Evolutionary conservation across 371 early-diverging fungal species (phyloP).

Genomic region (Actinomortierella ambigua): DNA sequence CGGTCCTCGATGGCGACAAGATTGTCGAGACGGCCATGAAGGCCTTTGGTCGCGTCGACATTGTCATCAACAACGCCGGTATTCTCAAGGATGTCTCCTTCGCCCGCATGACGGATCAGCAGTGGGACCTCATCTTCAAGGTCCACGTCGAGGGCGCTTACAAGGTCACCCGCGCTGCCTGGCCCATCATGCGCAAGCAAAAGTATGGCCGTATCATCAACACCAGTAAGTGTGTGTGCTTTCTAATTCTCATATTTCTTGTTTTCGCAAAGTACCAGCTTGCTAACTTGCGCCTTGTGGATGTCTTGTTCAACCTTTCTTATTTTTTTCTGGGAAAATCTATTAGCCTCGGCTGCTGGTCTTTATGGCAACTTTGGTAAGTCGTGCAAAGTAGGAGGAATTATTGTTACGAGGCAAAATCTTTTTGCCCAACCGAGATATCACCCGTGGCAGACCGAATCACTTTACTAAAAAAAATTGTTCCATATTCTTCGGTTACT

Average conservation of each 20-base stretch:
- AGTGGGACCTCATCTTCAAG: constrained; percentile 93
- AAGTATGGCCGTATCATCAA: constrained; percentile 88
- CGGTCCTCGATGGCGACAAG: constrained; percentile 95
- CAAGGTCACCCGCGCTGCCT: constrained; percentile 95
- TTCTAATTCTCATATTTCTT: not conserved
- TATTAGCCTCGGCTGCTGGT: constrained; percentile 90
- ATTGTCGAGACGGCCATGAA: constrained; percentile 96
- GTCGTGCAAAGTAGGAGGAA: not conserved
- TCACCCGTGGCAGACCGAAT: too few species aligned
- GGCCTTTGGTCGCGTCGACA: constrained; percentile 94
- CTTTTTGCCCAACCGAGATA: too few species aligned
- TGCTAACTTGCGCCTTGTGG: not conserved
- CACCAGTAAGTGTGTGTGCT: constrained; percentile 47
- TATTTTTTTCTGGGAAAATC: not conserved
- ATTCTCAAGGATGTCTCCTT: constrained; percentile 97
- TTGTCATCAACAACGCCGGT: constrained; percentile 97
- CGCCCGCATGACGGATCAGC: constrained; percentile 92
- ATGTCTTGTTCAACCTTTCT: not conserved
- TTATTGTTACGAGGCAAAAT: too few species aligned
- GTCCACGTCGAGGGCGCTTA: constrained; percentile 96
- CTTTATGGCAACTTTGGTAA: constrained; percentile 98
- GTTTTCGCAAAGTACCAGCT: not conserved
- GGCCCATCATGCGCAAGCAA: constrained; percentile 95
- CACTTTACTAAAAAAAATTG: too few species aligned
- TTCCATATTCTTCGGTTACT: too few species aligned